Base-by-base conservation (phyloP, 106 monocot species). In the Chionographis japonica region DNA sequence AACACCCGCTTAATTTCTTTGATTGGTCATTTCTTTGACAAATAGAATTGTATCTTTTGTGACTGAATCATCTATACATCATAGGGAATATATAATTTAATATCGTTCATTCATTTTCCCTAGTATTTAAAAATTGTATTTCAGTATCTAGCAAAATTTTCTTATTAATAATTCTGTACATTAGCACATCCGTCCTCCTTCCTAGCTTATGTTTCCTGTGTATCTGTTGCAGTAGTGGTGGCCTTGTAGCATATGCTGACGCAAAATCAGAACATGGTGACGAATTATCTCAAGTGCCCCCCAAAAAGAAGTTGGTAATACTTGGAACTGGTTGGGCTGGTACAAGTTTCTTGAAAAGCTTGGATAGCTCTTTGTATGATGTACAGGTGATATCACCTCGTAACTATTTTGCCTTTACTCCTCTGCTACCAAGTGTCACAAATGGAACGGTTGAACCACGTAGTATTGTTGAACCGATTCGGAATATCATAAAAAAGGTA, bases 301-400 rank as follows among this genome's bases (percentile, higher is more conserved):
- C 58, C 2, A 92, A 79, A 78, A 93, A 88, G 79, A 93, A 89
- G 79, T 40, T 93, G 40, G 68, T 93, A 55, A 77, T 93, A 20
- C 81, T 93, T 69, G 93, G 93, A 39, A 89, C 93, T 72, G 93
- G 93, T 36, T 93, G 93, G 93, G 93, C 88, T 43, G 89, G 86
- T 6, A 89, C 93, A 17, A 93, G 78, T 72, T 89, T 93, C 72
- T 71, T 93, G 65, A 93, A 75, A 81, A 84, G 81, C 61, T 20
- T 93, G 58, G 88, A 89, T 69, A 75, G 56, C 35, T 79, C 93
- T 37, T 40, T 75, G 81, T 93, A 89, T 72, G 89, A 93, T 75
- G 84, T 93, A 12, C 89, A 82, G 16, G 84, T 93, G 39, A 58
- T 93, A 37, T 93, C 93, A 14, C 93, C 93, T 68, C 93, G 93